A percentile compares a stretch with the other conserved stretches of the same genome.
Evolutionary conservation across 2,329 filamentous ascomycete species (phyloP).

Genomic region (Aciculosporium take): DNA sequence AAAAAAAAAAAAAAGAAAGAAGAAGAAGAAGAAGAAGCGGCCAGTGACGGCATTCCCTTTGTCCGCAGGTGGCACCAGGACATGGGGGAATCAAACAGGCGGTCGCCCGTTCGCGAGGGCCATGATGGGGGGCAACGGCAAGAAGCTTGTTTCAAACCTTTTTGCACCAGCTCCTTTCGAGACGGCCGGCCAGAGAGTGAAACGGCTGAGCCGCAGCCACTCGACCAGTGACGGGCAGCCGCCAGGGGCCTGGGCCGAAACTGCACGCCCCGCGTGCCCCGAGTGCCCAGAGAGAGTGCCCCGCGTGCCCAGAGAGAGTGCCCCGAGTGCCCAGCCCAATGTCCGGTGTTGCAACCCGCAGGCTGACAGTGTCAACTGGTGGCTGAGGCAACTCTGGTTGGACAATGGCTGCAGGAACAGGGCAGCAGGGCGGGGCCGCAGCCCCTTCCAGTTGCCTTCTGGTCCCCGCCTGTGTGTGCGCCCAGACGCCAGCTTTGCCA

Average conservation of each 20-base stretch:
- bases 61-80: too few species aligned
- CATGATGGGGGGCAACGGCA: too few species aligned
- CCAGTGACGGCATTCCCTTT: too few species aligned
- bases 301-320: not conserved
- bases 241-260: not conserved
- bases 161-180: too few species aligned
- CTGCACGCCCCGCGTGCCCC: not conserved
- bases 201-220: conserved; percentile 1
- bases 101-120: too few species aligned
- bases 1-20: too few species aligned
- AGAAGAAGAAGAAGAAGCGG: too few species aligned
- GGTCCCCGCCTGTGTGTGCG: too few species aligned
- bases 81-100: too few species aligned
- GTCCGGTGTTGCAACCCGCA: not conserved
- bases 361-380: not conserved
- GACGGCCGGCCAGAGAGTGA: too few species aligned
- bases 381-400: too few species aligned
- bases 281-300: not conserved
- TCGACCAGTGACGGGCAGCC: not conserved
- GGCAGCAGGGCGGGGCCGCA: not conserved
- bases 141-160: conserved; percentile 2
- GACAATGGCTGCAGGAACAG: not conserved
- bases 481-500: too few species aligned
- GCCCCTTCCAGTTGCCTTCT: not conserved
- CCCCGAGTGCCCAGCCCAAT: not conserved